phyloP scores from a whole-genome alignment of 2,329 filamentous ascomycete genomes.

The Zymoseptoria tritici region DNA sequence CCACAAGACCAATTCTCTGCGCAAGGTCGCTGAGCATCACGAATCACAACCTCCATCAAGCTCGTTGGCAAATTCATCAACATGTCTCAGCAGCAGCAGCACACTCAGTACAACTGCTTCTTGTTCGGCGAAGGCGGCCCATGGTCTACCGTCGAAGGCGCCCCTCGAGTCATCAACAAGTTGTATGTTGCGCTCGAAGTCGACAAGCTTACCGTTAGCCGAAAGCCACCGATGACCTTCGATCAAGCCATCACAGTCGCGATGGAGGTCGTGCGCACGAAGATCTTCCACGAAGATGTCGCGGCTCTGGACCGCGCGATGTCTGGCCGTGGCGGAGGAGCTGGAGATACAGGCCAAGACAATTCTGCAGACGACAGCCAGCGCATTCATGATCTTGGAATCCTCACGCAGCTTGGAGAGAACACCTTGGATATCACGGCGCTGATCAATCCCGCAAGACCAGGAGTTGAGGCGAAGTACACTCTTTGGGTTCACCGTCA shows the following conservation, averaged over 20 bases:
- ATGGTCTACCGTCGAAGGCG: neutral
- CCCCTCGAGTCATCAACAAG: neutral
- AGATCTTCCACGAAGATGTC: neutral
- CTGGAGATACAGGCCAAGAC: too few relatives aligned
- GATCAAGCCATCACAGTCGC: neutral
- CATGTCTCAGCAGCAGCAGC: neutral
- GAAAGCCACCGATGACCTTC: neutral
- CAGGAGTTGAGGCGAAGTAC: neutral
- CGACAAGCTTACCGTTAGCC: neutral
- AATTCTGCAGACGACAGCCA: neutral
- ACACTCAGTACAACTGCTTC: neutral
- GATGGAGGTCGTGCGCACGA: neutral
- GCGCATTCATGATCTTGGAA: neutral
- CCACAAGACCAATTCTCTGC: neutral
- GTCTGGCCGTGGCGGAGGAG: neutral
- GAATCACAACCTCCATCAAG: neutral
- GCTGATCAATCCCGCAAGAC: neutral
- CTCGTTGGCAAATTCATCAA: neutral
- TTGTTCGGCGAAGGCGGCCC: neutral
- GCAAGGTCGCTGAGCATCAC: neutral
- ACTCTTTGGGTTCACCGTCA: constrained; percentile 1
- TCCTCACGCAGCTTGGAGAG: neutral
- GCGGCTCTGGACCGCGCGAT: neutral
- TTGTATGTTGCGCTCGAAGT: neutral
- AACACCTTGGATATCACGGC: neutral